These are phyloP conservation scores for Suillus cothurnatus DNA, from an alignment of 768 basidiomycete genomes.

Conservation along the genomic window DNA sequence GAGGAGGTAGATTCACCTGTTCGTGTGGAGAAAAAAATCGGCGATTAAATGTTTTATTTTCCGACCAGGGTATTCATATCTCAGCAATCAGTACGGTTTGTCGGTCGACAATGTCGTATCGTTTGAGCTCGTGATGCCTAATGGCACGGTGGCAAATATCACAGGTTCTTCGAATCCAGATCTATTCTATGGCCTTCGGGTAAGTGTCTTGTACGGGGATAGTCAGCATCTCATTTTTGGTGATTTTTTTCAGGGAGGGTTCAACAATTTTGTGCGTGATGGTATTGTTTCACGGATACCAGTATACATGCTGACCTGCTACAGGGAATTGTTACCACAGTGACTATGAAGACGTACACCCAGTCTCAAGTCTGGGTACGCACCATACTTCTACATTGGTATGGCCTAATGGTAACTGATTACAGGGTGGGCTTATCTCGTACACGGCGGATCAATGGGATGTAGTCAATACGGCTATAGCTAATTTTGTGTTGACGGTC, in stretches of 20 bases:
- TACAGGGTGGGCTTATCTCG: slow-evolving; percentile 52
- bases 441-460: slow-evolving; percentile 19
- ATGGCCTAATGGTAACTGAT: background rate
- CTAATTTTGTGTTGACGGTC: slow-evolving; percentile 21
- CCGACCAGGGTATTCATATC: slow-evolving; percentile 56
- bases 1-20: slow-evolving; percentile 44
- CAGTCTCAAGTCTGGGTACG: slow-evolving; percentile 64
- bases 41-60: background rate
- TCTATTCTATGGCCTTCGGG: slow-evolving; percentile 49
- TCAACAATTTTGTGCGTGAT: slow-evolving; percentile 56
- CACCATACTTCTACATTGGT: background rate
- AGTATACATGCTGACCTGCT: background rate
- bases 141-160: slow-evolving; percentile 43
- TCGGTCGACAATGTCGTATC: slow-evolving; percentile 55
- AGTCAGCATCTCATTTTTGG: background rate
- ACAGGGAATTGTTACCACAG: slow-evolving; percentile 61
- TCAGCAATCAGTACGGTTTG: slow-evolving; percentile 62
- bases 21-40: background rate
- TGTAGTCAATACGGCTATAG: slow-evolving; percentile 20
- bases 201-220: slow-evolving; percentile 16
- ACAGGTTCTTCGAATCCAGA: slow-evolving; percentile 36
- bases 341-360: slow-evolving; percentile 55
- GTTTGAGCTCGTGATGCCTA: slow-evolving; percentile 58
- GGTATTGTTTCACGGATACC: background rate
- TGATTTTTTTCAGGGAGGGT: slow-evolving; percentile 47